These are phyloP conservation scores for Senna siamea DNA, from an alignment of 306 rosid genomes.

Conservation along the genomic window DNA sequence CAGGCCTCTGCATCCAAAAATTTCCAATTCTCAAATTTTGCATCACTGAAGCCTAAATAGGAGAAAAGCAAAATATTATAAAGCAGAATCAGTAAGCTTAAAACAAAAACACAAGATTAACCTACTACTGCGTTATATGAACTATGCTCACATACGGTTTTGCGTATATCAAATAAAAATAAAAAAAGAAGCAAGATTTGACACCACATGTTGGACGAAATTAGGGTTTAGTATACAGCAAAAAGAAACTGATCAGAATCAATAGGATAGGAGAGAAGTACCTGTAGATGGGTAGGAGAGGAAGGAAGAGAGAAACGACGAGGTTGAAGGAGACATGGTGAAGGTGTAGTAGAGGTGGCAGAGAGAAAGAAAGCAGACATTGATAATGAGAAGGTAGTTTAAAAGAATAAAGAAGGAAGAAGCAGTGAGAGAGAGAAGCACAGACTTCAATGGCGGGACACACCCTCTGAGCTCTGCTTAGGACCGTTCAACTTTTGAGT, in stretches of 20 bases:
- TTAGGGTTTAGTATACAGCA: background rate
- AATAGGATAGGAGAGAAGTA: constrained; percentile 22
- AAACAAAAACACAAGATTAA: background rate
- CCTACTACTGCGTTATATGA: no score
- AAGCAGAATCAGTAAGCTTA: constrained; percentile 16
- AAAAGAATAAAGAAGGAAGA: background rate
- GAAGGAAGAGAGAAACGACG: constrained; percentile 33
- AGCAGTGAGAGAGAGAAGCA: background rate
- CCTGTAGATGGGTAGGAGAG: constrained; percentile 12
- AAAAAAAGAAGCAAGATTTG: background rate
- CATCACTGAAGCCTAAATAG: constrained; percentile 32
- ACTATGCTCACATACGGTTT: background rate
- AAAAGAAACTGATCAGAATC: background rate
- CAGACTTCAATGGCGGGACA: constrained; percentile 21
- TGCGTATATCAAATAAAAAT: background rate
- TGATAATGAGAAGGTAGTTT: background rate
- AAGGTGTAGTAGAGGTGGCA: constrained; percentile 43
- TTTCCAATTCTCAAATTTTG: constrained; percentile 37
- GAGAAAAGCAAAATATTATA: constrained; percentile 15
- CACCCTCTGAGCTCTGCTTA: no score
- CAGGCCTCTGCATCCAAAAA: constrained; percentile 38
- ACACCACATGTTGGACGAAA: background rate
- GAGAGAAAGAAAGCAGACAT: constrained; percentile 52
- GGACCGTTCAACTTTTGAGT: constrained; percentile 24
- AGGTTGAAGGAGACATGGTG: constrained; percentile 35